Percentiles rank a stretch among this genome's conserved stretches.
Conservation (phyloP, 2,329 filamentous ascomycete species). For the Cladosporium sp. region DNA sequence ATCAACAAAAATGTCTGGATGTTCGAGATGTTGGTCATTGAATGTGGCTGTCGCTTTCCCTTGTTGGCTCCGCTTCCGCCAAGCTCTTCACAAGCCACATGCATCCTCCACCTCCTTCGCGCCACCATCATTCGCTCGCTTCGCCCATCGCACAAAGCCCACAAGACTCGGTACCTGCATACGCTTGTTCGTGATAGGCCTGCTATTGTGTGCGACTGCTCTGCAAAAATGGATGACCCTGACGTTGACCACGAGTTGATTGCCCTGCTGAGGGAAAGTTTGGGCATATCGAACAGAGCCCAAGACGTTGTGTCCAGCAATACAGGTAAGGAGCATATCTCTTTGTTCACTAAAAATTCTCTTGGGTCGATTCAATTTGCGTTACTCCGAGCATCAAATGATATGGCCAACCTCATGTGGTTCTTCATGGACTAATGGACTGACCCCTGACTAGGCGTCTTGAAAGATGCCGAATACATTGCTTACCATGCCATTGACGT, state of each 20-base stretch:
- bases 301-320: constrained; percentile 26
- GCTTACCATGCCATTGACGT: constrained; percentile 93
- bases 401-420: constrained; percentile 32
- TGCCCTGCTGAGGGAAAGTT: constrained; percentile 75
- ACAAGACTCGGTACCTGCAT: constrained; percentile 7
- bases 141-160: constrained; percentile 2
- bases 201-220: not conserved
- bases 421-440: not conserved
- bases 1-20: too few relatives aligned
- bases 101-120: not conserved
- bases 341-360: not conserved
- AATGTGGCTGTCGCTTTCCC: not conserved
- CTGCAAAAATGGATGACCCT: constrained; percentile 76
- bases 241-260: constrained; percentile 86
- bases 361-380: not conserved
- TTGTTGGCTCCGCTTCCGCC: not conserved
- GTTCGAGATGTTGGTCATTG: too few relatives aligned
- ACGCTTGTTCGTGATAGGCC: not conserved
- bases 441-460: constrained; percentile 55
- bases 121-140: constrained; percentile 7
- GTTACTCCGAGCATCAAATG: not conserved
- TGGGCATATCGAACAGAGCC: constrained; percentile 42
- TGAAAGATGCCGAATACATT: constrained; percentile 77
- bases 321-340: constrained; percentile 24
- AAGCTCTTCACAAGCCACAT: constrained; percentile 3